Conservation (phyloP, 805 yeast genomes). For the Kodamaea nitidulidarum region DNA sequence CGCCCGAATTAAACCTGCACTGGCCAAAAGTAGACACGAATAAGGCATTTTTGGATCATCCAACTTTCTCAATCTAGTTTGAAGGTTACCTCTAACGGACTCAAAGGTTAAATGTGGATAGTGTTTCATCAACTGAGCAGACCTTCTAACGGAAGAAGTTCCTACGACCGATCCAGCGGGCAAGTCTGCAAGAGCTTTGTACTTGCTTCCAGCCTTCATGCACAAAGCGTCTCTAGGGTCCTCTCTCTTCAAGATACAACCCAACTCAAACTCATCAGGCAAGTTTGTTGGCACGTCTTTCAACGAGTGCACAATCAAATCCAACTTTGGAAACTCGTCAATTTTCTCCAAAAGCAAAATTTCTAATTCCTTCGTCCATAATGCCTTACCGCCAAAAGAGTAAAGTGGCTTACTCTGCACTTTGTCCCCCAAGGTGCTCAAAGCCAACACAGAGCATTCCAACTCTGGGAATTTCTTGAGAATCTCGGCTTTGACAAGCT, state of each 20-base stretch:
- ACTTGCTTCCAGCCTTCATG: conserved; percentile 63
- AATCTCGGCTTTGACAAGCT: conserved; percentile 62
- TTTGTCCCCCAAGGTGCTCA: conserved; percentile 87
- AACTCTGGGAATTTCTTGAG: conserved; percentile 58
- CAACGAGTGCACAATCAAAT: conserved; percentile 87
- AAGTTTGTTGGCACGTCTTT: conserved; percentile 90
- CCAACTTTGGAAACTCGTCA: conserved; percentile 65
- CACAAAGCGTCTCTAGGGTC: conserved; percentile 93
- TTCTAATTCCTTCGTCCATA: conserved; percentile 96
- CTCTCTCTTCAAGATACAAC: conserved; percentile 79
- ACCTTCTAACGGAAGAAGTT: conserved; percentile 89
- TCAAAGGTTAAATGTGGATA: conserved; percentile 77
- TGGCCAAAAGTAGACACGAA: conserved; percentile 79
- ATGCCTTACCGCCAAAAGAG: conserved; percentile 91
- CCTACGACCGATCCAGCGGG: conserved; percentile 89
- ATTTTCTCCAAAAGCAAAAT: conserved; percentile 60
- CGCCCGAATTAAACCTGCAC: conserved; percentile 82
- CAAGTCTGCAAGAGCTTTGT: conserved; percentile 63
- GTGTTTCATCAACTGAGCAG: conserved; percentile 79
- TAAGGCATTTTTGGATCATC: conserved; percentile 66
- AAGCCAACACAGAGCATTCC: conserved; percentile 71
- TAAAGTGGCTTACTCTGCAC: conserved; percentile 81
- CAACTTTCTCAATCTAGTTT: conserved; percentile 76
- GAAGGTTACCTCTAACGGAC: conserved; percentile 75
- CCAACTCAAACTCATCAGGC: conserved; percentile 87